Percentiles rank a stretch among this genome's conserved stretches.
These are phyloP conservation scores for Tulasnella calospora DNA, from an alignment of 768 basidiomycete genomes.

Conservation along the genomic window DNA sequence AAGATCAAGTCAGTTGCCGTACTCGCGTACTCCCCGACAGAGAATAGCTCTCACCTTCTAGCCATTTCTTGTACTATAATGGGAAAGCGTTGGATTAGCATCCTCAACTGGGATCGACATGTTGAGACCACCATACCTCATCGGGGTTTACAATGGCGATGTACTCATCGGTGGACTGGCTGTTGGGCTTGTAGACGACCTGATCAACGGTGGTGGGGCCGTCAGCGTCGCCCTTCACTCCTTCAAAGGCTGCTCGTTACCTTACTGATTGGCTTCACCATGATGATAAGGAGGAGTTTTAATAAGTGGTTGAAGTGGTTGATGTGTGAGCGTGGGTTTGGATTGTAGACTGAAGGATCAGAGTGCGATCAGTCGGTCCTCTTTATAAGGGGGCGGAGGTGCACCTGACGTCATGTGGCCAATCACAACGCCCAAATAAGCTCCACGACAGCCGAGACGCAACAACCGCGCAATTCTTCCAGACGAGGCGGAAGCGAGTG, in stretches of 20 bases:
- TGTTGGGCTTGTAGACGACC: conserved; percentile 75
- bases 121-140: conserved; percentile 45
- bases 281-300: neutral
- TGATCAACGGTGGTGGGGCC: conserved; percentile 35
- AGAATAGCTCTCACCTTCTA: conserved; percentile 52
- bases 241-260: neutral
- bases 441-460: neutral
- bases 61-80: conserved; percentile 69
- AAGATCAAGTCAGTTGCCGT: neutral
- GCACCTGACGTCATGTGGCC: conserved; percentile 1
- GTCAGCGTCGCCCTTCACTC: neutral
- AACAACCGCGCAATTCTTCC: neutral
- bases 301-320: neutral
- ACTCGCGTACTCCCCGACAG: conserved; percentile 20
- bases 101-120: conserved; percentile 8
- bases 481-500: neutral
- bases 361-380: neutral
- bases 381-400: neutral
- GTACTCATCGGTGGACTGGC: conserved; percentile 67
- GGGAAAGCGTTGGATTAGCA: conserved; percentile 14
- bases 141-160: conserved; percentile 59
- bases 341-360: conserved; percentile 1
- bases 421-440: neutral
- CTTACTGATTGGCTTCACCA: neutral
- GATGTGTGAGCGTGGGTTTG: neutral